These are phyloP conservation scores for Scedosporium boydii DNA, from an alignment of 2,329 filamentous ascomycete species.

Conservation along the genomic window DNA sequence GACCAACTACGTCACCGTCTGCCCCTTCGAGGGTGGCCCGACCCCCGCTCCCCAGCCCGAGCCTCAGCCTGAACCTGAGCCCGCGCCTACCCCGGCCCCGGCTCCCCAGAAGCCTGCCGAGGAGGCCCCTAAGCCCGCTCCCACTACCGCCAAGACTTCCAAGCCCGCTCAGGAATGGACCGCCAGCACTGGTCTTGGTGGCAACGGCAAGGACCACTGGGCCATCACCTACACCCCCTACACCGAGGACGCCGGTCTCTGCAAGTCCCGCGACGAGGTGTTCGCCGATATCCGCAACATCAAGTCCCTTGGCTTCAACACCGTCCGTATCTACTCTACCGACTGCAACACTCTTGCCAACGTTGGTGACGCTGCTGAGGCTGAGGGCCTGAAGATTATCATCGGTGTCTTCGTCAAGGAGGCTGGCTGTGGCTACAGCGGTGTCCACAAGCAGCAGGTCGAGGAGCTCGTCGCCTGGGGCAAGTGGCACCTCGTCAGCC, in stretches of 20 bases:
- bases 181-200: conserved; percentile 22
- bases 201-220: conserved; percentile 46
- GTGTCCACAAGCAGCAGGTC: conserved; percentile 64
- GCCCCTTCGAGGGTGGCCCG: conserved; percentile 42
- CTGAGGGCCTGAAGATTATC: conserved; percentile 67
- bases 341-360: conserved; percentile 76
- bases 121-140: conserved; percentile 13
- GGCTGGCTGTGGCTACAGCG: conserved; percentile 48
- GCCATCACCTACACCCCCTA: conserved; percentile 78
- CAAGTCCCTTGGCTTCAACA: conserved; percentile 55
- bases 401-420: conserved; percentile 77
- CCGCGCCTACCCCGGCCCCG: not conserved
- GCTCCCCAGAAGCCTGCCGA: conserved; percentile 15
- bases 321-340: conserved; percentile 79
- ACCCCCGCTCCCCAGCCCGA: conserved; percentile 18
- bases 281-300: conserved; percentile 51
- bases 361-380: conserved; percentile 60
- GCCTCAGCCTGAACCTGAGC: conserved; percentile 6
- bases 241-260: conserved; percentile 42
- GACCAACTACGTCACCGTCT: conserved; percentile 59
- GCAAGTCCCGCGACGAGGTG: conserved; percentile 55
- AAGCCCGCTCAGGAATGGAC: conserved; percentile 13
- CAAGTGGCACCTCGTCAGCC: conserved; percentile 65
- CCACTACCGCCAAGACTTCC: conserved; percentile 16
- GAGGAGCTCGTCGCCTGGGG: conserved; percentile 61